phyloP scores from a whole-genome alignment of 78 protist species.

The Speleostelium caveatum region DNA sequence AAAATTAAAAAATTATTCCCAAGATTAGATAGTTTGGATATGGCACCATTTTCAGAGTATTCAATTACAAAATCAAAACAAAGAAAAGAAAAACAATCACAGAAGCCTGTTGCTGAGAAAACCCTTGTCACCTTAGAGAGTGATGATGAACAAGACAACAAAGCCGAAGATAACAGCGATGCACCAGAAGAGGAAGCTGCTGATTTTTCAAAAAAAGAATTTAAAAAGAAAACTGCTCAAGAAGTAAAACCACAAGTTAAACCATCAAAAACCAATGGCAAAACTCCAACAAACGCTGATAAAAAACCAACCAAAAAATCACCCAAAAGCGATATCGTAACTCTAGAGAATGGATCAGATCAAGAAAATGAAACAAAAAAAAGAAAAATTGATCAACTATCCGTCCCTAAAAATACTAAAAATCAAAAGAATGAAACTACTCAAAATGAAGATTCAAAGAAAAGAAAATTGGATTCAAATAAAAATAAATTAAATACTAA shows the following conservation, averaged over 20 bases:
- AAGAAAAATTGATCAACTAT: neutral
- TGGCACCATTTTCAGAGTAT: slow-evolving; percentile 48
- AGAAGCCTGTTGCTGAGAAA: slow-evolving; percentile 6
- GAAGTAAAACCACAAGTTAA: neutral
- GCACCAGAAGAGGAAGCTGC: no score
- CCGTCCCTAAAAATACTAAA: neutral
- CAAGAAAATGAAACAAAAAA: neutral
- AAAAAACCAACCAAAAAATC: neutral
- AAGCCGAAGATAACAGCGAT: no score
- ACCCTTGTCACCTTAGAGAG: neutral
- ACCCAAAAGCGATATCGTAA: neutral
- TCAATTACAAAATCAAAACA: slow-evolving; percentile 1
- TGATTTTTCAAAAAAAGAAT: no score
- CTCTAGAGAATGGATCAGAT: neutral
- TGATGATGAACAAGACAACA: neutral
- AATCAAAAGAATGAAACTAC: neutral
- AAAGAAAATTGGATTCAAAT: neutral
- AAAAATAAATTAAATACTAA: no score
- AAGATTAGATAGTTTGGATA: slow-evolving; percentile 35
- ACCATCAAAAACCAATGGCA: neutral
- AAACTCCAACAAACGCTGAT: neutral
- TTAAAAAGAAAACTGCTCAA: neutral
- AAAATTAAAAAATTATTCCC: slow-evolving; percentile 36
- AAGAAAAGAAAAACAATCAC: slow-evolving; percentile 10
- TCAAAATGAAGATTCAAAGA: neutral